phyloP scores from a whole-genome alignment of 225 moss, liverwort and hornwort species.

The Bryoerythrophyllum caledonicum region DNA sequence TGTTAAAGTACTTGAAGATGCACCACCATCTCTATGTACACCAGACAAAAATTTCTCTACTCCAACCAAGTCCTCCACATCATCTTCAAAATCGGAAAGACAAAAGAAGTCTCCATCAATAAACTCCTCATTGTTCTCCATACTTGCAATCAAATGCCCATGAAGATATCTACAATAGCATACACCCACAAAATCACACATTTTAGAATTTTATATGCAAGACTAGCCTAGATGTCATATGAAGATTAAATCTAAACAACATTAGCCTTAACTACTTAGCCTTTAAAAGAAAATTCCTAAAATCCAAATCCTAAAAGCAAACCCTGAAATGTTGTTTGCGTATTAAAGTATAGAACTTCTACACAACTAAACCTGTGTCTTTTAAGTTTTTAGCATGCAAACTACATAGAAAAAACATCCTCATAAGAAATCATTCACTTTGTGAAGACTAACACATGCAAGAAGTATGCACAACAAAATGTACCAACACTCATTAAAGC shows the following conservation, averaged over 20 bases:
- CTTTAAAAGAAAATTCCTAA: neutral
- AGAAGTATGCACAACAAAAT: no score
- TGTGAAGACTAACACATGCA: no score
- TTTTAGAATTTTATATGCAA: neutral
- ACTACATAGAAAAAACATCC: no score
- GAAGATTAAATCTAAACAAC: neutral
- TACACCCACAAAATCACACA: neutral
- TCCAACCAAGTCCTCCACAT: neutral
- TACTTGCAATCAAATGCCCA: neutral
- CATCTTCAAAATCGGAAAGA: neutral
- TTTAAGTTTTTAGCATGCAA: no score
- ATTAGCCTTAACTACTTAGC: neutral
- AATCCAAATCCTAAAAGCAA: neutral
- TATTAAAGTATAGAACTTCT: neutral
- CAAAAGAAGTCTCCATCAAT: neutral
- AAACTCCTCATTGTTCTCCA: neutral
- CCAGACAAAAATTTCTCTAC: neutral
- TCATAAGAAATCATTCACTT: no score
- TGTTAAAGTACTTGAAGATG: neutral
- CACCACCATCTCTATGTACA: neutral
- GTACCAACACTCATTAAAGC: no score
- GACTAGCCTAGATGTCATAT: neutral
- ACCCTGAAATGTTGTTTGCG: no score
- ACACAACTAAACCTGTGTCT: no score
- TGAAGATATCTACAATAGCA: neutral